Evolutionary conservation across 2,329 filamentous ascomycete genomes (phyloP).

Genomic region (Shiraia bambusicola): DNA sequence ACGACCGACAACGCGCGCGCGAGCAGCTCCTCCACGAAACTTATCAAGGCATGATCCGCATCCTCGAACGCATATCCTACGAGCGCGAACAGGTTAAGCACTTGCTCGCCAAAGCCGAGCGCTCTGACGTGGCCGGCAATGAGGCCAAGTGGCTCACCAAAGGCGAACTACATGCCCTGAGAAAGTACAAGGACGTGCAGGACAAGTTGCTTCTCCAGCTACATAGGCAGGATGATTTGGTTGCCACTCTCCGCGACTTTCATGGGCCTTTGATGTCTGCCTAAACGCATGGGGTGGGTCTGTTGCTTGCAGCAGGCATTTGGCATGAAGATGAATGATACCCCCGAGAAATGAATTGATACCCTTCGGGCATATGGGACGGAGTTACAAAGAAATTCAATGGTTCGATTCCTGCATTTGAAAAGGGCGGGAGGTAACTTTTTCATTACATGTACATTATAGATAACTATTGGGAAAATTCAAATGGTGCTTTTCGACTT

Average conservation of each 20-base stretch:
- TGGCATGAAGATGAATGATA: constrained; percentile 8
- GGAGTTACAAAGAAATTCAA: constrained; percentile 2
- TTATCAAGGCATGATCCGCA: constrained; percentile 87
- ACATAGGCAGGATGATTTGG: constrained; percentile 77
- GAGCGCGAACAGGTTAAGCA: constrained; percentile 71
- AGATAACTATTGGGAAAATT: too few relatives aligned
- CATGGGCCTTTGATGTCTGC: constrained; percentile 32
- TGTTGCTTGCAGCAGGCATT: constrained; percentile 4
- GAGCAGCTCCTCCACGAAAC: constrained; percentile 73
- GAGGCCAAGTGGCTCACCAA: constrained; percentile 78
- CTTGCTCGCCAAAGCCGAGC: constrained; percentile 77
- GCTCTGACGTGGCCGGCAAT: constrained; percentile 80
- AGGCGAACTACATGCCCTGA: constrained; percentile 69
- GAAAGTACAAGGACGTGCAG: constrained; percentile 62
- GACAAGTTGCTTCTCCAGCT: constrained; percentile 78
- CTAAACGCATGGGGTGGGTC: constrained; percentile 7
- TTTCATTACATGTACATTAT: too few relatives aligned
- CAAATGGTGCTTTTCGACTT: too few relatives aligned
- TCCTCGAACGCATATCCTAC: constrained; percentile 75
- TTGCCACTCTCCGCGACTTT: constrained; percentile 75
- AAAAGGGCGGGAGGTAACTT: background rate
- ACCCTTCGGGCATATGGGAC: constrained; percentile 14
- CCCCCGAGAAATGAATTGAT: too few relatives aligned
- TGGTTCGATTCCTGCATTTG: background rate
- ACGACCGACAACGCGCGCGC: constrained; percentile 72